Evolutionary conservation across 148 eudicot species (phyloP), one percentile per base, ranked within the genome.

Genomic region (Euryodendron excelsum): DNA sequence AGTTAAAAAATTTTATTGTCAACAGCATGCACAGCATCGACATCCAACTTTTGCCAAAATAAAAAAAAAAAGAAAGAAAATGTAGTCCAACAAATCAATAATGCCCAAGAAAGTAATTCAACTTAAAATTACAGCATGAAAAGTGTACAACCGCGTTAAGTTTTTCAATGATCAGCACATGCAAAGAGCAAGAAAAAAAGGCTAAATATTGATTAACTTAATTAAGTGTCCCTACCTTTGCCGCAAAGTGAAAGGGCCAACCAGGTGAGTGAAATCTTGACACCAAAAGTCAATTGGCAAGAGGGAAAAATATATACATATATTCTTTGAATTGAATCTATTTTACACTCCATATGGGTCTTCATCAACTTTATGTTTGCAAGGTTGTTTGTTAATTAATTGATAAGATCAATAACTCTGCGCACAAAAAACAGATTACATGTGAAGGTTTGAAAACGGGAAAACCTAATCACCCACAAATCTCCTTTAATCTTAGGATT

Each of bases 141-240:
- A 68, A 41, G 52, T 39, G 72, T 17, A 52, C 72, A 68, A 44
- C 72, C 50, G 28, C 72, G 18, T 44, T 4, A 41, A 69, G 71
- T 27, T 69, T 69, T 69, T 68, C 72, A 41, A 44, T 39, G 53
- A 25, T 27, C 73, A 23, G 73, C 52, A 69, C 73, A 69, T 69
- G 73, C 53, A 5, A 18, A 44, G 28, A 41, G 31, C 52, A 69
- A 44, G 3, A 37, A 69, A 41, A 41, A 36, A 28, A 23, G 5
- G 33, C 41, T 44, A 25, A 68, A 68, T 44, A n/a, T 39, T 41
- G 33, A 69, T 41, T 44, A 36, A 66, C 17, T 21, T n/a, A 68
- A 41, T 52, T 25, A 12, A 69, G 20, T 15, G 36, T 28, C 39
- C 58, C 23, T 3, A 69, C 37, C 20, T 28, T 66, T 48, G 59